Evolutionary conservation across 345 rosid species (phyloP), one percentile per base, ranked within the genome.

Genomic region (Citrus medica): DNA sequence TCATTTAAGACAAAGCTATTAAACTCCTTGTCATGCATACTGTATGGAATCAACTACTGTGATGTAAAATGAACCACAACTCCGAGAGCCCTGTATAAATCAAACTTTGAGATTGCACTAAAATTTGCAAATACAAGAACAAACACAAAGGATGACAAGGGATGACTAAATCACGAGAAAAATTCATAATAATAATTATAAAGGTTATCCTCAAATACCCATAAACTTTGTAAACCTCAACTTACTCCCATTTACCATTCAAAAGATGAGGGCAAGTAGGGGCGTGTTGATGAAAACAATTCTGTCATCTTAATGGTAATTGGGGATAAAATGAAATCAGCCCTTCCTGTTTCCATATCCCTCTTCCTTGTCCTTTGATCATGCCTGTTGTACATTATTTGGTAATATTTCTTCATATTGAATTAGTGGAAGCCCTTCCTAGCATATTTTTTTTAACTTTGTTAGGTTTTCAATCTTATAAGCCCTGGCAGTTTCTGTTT

Each of bases 401-500:
- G 4, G 14, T 40, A 25, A 27, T 37, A 48, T 33, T 28, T 77
- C 75, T 61, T 76, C 48, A 7, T 73, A 48, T 42, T 68, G 76
- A 42, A 72, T 75, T 65, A 22, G 55, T 69, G 79, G 73, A 74
- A 22, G 53, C 66, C 27, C 75, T 74, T 27, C 13, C 38, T 12
- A n/a, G 38, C 25, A 48, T 67, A 38, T 53, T 32, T 12, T 28
- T 38, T 38, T 71, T 17, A 55, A 19, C 19, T 71, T 75, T 38
- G 7, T 58, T 55, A 5, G 12, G 21, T 27, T 74, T 78, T 77
- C 80, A 73, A 65, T 67, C 78, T 83, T 84, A 85, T 88, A 84
- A 91, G 88, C 63, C 84, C 62, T 66, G 85, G 81, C 76, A 81
- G 83, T 81, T 81, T 75, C 82, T 81, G 79, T 78, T 77, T 82